Evolutionary conservation across 768 basidiomycete genomes (phyloP).

Genomic region (Gloeopeniophorella convolvens): DNA sequence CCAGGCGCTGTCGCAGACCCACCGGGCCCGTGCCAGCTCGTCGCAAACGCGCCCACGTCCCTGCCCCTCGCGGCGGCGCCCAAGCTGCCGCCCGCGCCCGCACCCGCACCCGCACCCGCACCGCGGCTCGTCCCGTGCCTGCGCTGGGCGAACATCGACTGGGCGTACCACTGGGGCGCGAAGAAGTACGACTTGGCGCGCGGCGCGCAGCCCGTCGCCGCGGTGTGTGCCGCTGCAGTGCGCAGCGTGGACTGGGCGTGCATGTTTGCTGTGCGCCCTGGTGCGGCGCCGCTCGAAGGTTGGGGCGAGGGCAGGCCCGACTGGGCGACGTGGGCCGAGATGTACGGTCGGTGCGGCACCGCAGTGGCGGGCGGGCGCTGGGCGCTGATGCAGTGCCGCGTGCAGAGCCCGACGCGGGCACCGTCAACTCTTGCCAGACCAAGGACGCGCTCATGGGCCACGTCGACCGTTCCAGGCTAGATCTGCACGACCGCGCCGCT

Average conservation of each 20-base stretch:
- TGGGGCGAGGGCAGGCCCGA: slow-evolving; percentile 52
- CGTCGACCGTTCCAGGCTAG: slow-evolving; percentile 96
- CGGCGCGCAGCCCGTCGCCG: slow-evolving; percentile 56
- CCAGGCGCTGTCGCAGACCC: slow-evolving; percentile 21
- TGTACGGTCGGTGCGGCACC: slow-evolving; percentile 72
- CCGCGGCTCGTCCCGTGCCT: slow-evolving; percentile 65
- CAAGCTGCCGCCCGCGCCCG: slow-evolving; percentile 69
- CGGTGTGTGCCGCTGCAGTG: slow-evolving; percentile 60
- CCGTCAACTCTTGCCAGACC: slow-evolving; percentile 91
- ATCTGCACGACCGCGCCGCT: slow-evolving; percentile 88
- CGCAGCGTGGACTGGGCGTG: slow-evolving; percentile 58
- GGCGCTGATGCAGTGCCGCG: too few relatives aligned
- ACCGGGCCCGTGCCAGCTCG: slow-evolving; percentile 55
- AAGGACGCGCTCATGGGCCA: slow-evolving; percentile 96
- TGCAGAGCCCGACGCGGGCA: slow-evolving; percentile 92
- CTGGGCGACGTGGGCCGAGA: slow-evolving; percentile 70
- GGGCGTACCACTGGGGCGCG: slow-evolving; percentile 95
- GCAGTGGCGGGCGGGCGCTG: too few relatives aligned
- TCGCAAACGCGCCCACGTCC: slow-evolving; percentile 69
- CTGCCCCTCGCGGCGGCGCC: too few relatives aligned
- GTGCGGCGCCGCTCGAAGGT: slow-evolving; percentile 25
- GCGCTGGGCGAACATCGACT: slow-evolving; percentile 94
- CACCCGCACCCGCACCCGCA: slow-evolving; percentile 44
- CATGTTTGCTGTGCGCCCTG: slow-evolving; percentile 53
- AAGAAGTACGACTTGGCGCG: slow-evolving; percentile 90